These are phyloP conservation scores for Hypericum perforatum DNA, from an alignment of 345 rosid genomes.

Conservation along the genomic window DNA sequence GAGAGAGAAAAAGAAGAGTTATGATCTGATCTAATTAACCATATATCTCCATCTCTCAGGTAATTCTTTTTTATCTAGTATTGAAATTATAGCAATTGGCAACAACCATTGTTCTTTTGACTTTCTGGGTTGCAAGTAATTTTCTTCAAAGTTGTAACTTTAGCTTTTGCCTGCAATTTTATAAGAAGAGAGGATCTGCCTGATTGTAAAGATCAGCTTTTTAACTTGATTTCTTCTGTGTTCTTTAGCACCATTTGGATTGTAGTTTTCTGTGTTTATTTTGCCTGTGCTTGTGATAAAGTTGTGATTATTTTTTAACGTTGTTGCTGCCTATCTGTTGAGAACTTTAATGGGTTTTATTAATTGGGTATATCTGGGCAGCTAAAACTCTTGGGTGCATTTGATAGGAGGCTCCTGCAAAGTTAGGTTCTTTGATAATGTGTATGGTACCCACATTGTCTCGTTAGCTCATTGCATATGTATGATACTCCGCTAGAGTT, in stretches of 20 bases:
- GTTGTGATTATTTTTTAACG: slow-evolving; percentile 8
- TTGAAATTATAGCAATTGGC: not conserved
- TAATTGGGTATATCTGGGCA: too few species aligned
- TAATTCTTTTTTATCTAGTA: slow-evolving; percentile 11
- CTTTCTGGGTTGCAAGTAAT: slow-evolving; percentile 4
- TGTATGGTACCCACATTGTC: too few species aligned
- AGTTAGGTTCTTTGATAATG: too few species aligned
- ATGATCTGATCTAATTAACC: slow-evolving; percentile 7
- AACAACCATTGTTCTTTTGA: not conserved
- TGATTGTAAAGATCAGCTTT: slow-evolving; percentile 1
- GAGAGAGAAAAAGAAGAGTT: not conserved
- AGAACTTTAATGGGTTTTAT: too few species aligned
- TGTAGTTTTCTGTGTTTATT: not conserved
- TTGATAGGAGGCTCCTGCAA: too few species aligned
- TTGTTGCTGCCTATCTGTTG: not conserved
- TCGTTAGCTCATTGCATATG: too few species aligned
- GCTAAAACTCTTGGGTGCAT: too few species aligned
- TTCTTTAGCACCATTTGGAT: not conserved
- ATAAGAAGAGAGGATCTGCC: slow-evolving; percentile 19
- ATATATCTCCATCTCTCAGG: slow-evolving; percentile 9
- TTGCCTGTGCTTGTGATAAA: slow-evolving; percentile 1
- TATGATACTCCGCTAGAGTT: too few species aligned
- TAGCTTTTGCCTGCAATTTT: slow-evolving; percentile 6
- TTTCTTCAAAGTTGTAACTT: not conserved
- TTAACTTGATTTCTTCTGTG: not conserved